Evolutionary conservation across 768 basidiomycete species (phyloP), one percentile per base, ranked within the genome.

Genomic region (Amanita polypyramis): DNA sequence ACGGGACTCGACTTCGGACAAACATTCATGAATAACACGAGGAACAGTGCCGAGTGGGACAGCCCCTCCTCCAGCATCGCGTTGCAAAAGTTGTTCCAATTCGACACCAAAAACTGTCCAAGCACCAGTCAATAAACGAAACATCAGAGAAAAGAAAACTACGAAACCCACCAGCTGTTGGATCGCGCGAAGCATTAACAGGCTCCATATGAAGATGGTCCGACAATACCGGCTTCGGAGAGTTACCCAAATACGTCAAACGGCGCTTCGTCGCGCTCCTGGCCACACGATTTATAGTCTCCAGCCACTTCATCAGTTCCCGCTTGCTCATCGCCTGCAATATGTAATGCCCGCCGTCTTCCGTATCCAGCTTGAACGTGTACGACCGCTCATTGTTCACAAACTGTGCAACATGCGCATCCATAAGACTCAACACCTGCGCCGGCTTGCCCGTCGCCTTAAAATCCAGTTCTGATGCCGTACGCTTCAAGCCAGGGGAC

Each of bases 281-380:
- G 20, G 86, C 78, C 34, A 86, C 77, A 32, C 77, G 73, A 32
- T 73, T 74, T 52, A 93, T 80, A 20, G 78, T 81, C 14, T 82
- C 79, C 45, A 89, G 71, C 90, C 90, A 93, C 55, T 73, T 79
- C 46, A 61, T 67, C 79, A 88, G 81, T 54, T 90, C 88, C 33
- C 72, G 70, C 60, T 74, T 78, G 55, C 74, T 79, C 30, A 76
- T 62, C 1, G 86, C 82, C 60, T 93, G 90, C 12, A 92, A 64
- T 29, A 90, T 62, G 56, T 88, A 89, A 56, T 82, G 82, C 0
- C 86, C 88, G 6, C 90, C 90, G 58, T 92, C 89, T 60, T 92
- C 90, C 0, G 88, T 86, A 56, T 86, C 80, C 37, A 93, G 70
- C 57, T 85, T 79, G 70, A 92, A 87, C 42, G 78, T 80, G 61